A percentile compares a stretch with the other conserved stretches of the same genome.
These are phyloP conservation scores for Herpetomonas samuelpessoai DNA, from an alignment of 208 protist species.

Conservation along the genomic window DNA sequence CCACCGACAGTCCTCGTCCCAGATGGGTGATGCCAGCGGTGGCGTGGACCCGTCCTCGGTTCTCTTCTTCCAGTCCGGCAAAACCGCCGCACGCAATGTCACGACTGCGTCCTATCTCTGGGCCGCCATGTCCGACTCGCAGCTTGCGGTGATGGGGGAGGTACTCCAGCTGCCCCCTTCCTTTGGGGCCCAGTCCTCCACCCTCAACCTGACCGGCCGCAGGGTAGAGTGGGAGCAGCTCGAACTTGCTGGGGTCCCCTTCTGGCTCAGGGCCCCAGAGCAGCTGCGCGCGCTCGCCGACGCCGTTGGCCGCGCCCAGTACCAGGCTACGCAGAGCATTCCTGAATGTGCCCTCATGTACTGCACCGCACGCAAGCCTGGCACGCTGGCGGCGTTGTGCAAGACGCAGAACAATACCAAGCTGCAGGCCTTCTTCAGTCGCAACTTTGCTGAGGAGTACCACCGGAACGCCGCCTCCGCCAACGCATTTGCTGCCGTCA, in stretches of 20 bases:
- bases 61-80: constrained; percentile 40
- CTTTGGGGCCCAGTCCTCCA: not conserved
- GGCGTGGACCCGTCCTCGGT: constrained; percentile 29
- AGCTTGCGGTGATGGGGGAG: constrained; percentile 34
- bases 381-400: constrained; percentile 88
- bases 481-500: constrained; percentile 90
- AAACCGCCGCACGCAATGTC: constrained; percentile 38
- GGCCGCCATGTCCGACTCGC: constrained; percentile 70
- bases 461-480: constrained; percentile 76
- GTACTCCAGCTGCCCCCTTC: constrained; percentile 9
- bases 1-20: constrained; percentile 7
- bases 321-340: constrained; percentile 69
- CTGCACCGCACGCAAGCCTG: constrained; percentile 72
- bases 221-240: constrained; percentile 61
- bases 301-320: constrained; percentile 71
- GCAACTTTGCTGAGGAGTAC: constrained; percentile 75
- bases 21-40: constrained; percentile 8
- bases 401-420: constrained; percentile 78
- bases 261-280: constrained; percentile 60
- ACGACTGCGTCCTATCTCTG: constrained; percentile 43
- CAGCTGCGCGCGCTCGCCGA: constrained; percentile 69
- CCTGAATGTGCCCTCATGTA: constrained; percentile 89
- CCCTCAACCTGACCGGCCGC: not conserved
- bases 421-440: constrained; percentile 87
- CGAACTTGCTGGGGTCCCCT: constrained; percentile 50